A percentile compares a stretch with the other conserved stretches of the same genome.
These are phyloP conservation scores for Phellopilus nigrolimitatus DNA, from an alignment of 1,284 basidiomycete genomes.

Conservation along the genomic window DNA sequence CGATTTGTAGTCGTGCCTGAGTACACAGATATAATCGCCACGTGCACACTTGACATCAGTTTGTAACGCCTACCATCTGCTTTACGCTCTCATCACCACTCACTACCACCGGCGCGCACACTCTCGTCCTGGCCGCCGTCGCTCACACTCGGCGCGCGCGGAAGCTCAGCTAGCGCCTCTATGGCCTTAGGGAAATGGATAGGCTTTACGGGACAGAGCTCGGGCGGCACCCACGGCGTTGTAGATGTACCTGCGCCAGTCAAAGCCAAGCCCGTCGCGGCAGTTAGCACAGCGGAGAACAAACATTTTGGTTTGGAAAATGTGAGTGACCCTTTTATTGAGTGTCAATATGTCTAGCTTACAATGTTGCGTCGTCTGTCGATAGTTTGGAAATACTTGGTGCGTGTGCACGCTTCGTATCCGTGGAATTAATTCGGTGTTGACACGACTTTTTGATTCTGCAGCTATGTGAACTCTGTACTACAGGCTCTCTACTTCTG, in stretches of 20 bases:
- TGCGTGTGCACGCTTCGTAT: slow-evolving; percentile 31
- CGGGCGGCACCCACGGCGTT: slow-evolving; percentile 23
- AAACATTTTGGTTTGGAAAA: slow-evolving; percentile 93
- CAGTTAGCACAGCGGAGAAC: slow-evolving; percentile 53
- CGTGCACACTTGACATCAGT: slow-evolving; percentile 3
- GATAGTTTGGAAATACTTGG: slow-evolving; percentile 81
- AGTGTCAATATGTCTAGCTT: neutral
- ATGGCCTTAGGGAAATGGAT: slow-evolving; percentile 46
- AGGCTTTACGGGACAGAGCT: slow-evolving; percentile 9
- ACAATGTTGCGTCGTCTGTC: slow-evolving; percentile 14
- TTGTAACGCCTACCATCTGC: slow-evolving; percentile 6
- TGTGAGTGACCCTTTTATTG: slow-evolving; percentile 46
- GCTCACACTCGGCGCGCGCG: slow-evolving; percentile 16
- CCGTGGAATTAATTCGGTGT: slow-evolving; percentile 2
- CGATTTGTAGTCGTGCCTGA: neutral
- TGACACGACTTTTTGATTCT: slow-evolving; percentile 23
- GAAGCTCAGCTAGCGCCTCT: slow-evolving; percentile 22
- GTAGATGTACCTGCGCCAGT: slow-evolving; percentile 26
- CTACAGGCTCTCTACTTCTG: slow-evolving; percentile 93
- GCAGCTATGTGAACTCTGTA: slow-evolving; percentile 95
- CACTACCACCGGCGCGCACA: neutral
- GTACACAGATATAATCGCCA: neutral
- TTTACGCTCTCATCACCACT: too few relatives aligned
- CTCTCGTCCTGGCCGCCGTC: neutral
- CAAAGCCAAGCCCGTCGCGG: slow-evolving; percentile 30